phyloP scores from a whole-genome alignment of 768 basidiomycete species.

The Termitomyces sp. region DNA sequence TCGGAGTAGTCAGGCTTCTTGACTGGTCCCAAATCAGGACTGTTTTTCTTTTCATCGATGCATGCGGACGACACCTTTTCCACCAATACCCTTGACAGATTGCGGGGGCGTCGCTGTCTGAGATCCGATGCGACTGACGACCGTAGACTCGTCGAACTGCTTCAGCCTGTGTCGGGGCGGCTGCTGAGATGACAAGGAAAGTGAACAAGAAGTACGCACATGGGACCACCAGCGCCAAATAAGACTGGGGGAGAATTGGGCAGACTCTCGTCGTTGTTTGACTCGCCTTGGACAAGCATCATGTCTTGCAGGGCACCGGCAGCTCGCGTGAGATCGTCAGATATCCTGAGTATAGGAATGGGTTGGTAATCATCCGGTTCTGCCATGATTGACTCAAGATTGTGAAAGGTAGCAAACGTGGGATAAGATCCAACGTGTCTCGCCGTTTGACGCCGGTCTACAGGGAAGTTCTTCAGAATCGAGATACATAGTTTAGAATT shows the following conservation, averaged over 20 bases:
- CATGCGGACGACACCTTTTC: constrained; percentile 55
- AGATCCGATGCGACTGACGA: constrained; percentile 65
- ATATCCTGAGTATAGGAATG: constrained; percentile 26
- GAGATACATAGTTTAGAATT: background rate
- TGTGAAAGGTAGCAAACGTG: constrained; percentile 6
- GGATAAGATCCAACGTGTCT: constrained; percentile 14
- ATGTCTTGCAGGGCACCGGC: constrained; percentile 49
- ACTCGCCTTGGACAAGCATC: constrained; percentile 28
- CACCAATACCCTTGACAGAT: constrained; percentile 85
- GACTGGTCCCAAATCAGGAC: constrained; percentile 37
- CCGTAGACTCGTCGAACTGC: constrained; percentile 71
- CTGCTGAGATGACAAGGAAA: background rate
- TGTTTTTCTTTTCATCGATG: background rate
- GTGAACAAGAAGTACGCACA: constrained; percentile 36
- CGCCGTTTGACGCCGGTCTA: background rate
- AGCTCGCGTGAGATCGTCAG: constrained; percentile 44
- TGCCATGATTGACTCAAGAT: constrained; percentile 15
- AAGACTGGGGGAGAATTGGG: constrained; percentile 49
- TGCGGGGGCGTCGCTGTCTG: constrained; percentile 74
- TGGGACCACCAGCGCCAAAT: constrained; percentile 74
- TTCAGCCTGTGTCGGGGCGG: constrained; percentile 49
- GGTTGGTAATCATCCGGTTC: constrained; percentile 17
- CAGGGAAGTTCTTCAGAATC: background rate
- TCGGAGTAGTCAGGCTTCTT: constrained; percentile 98
- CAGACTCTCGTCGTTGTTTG: constrained; percentile 21